phyloP scores from a whole-genome alignment of 768 basidiomycete species.

The Auricularia sp. region DNA sequence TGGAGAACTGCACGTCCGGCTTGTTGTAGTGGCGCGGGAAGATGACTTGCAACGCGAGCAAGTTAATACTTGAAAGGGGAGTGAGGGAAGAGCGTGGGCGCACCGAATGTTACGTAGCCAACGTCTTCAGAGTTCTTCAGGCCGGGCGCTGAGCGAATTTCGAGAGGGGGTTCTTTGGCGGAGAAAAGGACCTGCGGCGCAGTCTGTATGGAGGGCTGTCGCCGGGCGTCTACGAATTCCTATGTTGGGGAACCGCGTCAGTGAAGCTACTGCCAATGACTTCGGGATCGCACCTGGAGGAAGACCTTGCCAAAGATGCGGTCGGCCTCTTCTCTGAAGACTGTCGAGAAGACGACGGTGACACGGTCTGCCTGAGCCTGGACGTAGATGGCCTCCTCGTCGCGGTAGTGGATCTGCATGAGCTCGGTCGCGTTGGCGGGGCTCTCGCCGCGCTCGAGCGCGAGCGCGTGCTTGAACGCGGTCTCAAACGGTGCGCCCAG shows the following conservation, averaged over 20 bases:
- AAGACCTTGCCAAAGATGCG: conserved; percentile 97
- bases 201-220: conserved; percentile 85
- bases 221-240: conserved; percentile 99
- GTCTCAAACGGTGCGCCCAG: conserved; percentile 89
- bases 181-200: conserved; percentile 96
- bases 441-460: conserved; percentile 52
- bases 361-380: conserved; percentile 91
- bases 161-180: conserved; percentile 91
- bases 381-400: conserved; percentile 94
- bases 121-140: conserved; percentile 77
- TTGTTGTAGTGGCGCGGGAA: conserved; percentile 93
- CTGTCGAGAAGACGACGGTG: conserved; percentile 93
- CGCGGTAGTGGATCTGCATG: conserved; percentile 90
- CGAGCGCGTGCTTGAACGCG: conserved; percentile 75
- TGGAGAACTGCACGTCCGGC: conserved; percentile 52
- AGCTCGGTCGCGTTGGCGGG: conserved; percentile 64
- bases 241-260: conserved; percentile 19
- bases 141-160: conserved; percentile 80
- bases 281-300: conserved; percentile 59
- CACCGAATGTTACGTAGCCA: conserved; percentile 88
- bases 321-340: conserved; percentile 96
- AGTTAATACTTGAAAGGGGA: not conserved
- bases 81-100: conserved; percentile 9
- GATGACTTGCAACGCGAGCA: conserved; percentile 42
- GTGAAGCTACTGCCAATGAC: not conserved